Percentiles rank a stretch among this genome's conserved stretches.
These are phyloP conservation scores for Peronospora farinosa DNA, from an alignment of 352 stramenopile genomes.

Conservation along the genomic window DNA sequence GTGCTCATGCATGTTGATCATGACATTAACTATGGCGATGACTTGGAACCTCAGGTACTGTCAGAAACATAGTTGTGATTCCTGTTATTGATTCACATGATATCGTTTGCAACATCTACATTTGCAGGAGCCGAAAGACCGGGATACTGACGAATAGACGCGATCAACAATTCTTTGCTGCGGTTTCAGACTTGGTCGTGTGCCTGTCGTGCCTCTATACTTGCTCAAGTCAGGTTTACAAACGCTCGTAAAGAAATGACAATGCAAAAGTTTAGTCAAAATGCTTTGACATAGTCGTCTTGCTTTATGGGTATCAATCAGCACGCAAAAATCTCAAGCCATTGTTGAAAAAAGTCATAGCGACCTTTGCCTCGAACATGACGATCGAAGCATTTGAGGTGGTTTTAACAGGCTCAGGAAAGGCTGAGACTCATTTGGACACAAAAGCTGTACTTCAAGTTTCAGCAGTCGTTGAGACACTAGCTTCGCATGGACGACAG, in stretches of 20 bases:
- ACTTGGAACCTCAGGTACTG: conserved; percentile 85
- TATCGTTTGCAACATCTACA: conserved; percentile 1
- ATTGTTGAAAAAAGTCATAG: background rate
- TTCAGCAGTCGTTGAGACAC: background rate
- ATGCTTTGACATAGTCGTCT: background rate
- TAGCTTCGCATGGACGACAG: conserved; percentile 2
- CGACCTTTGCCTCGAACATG: background rate
- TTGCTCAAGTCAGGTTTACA: background rate
- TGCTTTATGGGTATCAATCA: background rate
- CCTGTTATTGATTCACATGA: conserved; percentile 1
- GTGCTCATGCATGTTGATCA: conserved; percentile 93
- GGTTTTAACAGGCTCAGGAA: background rate
- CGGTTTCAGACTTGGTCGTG: background rate
- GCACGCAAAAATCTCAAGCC: background rate
- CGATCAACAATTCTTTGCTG: background rate
- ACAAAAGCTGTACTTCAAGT: background rate
- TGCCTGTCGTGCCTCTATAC: background rate
- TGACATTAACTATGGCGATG: conserved; percentile 95
- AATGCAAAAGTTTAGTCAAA: background rate
- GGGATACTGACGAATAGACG: conserved; percentile 39
- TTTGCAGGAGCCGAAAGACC: conserved; percentile 63
- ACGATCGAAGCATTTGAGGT: background rate
- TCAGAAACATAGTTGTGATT: background rate
- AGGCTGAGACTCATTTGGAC: background rate
- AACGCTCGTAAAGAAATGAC: background rate